These are phyloP conservation scores for Candolleomyces eurysporus DNA, from an alignment of 768 basidiomycete genomes.

Conservation along the genomic window DNA sequence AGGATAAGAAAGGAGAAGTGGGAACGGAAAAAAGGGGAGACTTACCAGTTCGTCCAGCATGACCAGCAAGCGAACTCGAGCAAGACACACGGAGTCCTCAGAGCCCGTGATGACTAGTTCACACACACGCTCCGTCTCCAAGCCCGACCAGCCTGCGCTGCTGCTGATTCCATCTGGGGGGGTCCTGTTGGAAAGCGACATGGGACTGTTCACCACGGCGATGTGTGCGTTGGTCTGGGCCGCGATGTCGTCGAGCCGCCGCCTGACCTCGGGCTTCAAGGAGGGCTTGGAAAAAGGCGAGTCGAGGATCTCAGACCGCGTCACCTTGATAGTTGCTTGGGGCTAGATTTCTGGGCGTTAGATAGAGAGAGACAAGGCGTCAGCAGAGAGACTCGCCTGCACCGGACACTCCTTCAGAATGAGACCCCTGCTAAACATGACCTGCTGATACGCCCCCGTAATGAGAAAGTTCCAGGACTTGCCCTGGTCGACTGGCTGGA, in stretches of 20 bases:
- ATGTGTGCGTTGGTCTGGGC: conserved; percentile 91
- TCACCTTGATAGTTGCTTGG: conserved; percentile 83
- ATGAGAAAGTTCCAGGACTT: conserved; percentile 87
- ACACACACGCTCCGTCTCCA: conserved; percentile 93
- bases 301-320: conserved; percentile 92
- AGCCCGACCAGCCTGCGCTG: conserved; percentile 80
- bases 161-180: conserved; percentile 76
- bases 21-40: conserved; percentile 13
- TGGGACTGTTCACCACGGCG: conserved; percentile 86
- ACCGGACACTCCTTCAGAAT: conserved; percentile 88
- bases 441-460: conserved; percentile 89
- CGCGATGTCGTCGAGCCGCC: conserved; percentile 91
- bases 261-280: conserved; percentile 79
- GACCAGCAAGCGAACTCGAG: conserved; percentile 85
- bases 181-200: conserved; percentile 69
- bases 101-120: conserved; percentile 89
- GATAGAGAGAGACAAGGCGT: conserved; percentile 2
- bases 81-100: conserved; percentile 87
- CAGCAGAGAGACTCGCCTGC: conserved; percentile 48
- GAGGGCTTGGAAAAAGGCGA: conserved; percentile 73
- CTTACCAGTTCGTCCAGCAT: conserved; percentile 93
- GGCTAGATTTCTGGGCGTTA: conserved; percentile 43
- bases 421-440: conserved; percentile 86
- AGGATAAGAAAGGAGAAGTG: conserved; percentile 16
- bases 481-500: conserved; percentile 67